phyloP scores from a whole-genome alignment of 2,329 filamentous ascomycete genomes.

The Colletotrichum aenigma region DNA sequence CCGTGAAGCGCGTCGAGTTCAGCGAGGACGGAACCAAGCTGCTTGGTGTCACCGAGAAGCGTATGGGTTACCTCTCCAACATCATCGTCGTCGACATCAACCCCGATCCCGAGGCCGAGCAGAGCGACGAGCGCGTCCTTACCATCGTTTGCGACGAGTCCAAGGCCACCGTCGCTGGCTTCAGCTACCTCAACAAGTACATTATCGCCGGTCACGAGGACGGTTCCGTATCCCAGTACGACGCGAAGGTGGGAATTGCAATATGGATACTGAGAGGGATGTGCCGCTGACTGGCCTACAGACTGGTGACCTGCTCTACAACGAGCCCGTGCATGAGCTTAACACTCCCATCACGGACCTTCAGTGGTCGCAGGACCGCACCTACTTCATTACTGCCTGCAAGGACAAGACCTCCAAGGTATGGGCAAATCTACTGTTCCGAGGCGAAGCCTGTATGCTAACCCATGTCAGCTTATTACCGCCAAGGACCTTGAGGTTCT shows the following conservation, averaged over 20 bases:
- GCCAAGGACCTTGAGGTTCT: conserved; percentile 86
- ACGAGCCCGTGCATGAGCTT: conserved; percentile 84
- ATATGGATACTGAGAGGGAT: not conserved
- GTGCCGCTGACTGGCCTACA: conserved; percentile 31
- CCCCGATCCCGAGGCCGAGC: conserved; percentile 80
- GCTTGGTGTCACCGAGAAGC: conserved; percentile 96
- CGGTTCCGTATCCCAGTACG: conserved; percentile 88
- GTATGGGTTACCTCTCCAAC: conserved; percentile 93
- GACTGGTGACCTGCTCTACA: conserved; percentile 82
- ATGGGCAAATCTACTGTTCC: not conserved
- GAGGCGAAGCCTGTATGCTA: not conserved
- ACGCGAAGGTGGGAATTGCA: conserved; percentile 72
- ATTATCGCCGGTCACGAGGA: conserved; percentile 99
- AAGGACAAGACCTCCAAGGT: conserved; percentile 98
- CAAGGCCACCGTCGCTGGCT: conserved; percentile 97
- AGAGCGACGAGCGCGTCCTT: conserved; percentile 81
- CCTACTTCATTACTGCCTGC: conserved; percentile 97
- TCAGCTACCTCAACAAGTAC: conserved; percentile 92
- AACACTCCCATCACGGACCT: conserved; percentile 86
- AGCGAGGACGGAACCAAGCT: conserved; percentile 90
- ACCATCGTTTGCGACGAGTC: conserved; percentile 93
- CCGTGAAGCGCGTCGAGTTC: conserved; percentile 98
- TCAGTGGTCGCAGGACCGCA: conserved; percentile 92
- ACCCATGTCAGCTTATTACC: conserved; percentile 70
- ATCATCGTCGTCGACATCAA: conserved; percentile 93